Evolutionary conservation across 768 basidiomycete species (phyloP), one percentile per base, ranked within the genome.

Genomic region (Hericium rajendrae): DNA sequence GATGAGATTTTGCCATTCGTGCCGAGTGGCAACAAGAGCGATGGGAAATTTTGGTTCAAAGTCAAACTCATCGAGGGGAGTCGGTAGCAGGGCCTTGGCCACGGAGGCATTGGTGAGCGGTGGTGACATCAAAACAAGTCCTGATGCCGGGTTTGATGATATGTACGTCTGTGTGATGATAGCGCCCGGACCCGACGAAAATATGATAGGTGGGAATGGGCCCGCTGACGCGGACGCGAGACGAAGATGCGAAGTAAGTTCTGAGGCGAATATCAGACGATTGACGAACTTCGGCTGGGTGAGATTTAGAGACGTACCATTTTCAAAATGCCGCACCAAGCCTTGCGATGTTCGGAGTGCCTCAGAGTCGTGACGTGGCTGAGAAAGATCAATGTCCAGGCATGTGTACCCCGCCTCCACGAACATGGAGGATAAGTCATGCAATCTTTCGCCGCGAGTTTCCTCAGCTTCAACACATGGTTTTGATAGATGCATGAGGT

Each of bases 101-200:
- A 78, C 64, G 1, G 69, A 66, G 8, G 66, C 62, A 55, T 80
- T 76, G 43, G 74, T 72, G 10, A 71, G 51, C 1, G 81, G 82
- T 9, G 81, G 82, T 22, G 79, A 78, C 37, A 85, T 75, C n/a
- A 88, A 72, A 57, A 85, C 74, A 51, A 88, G 71, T 0, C 78
- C 86, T 4, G 76, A 72, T 6, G 82, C 82, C 2, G 86, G 84
- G 62, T 86, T 70, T 20, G 83, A 85, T 2, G 82, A 85, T 59
- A 88, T 78, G 66, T 85, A 88, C 20, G 79, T 74, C 66, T 88
- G 83, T 8, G 82, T 78, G 54, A 88, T 75, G 38, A 86, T 71
- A 55, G 82, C 75, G 10, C 75, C 73, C 4, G 71, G 61, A 6
- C 73, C 73, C 24, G 75, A 74, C 2, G 82, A 77, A 59, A 84